These are phyloP conservation scores for Talaromyces trachyspermus DNA, from an alignment of 495 filamentous ascomycete genomes.

Conservation along the genomic window DNA sequence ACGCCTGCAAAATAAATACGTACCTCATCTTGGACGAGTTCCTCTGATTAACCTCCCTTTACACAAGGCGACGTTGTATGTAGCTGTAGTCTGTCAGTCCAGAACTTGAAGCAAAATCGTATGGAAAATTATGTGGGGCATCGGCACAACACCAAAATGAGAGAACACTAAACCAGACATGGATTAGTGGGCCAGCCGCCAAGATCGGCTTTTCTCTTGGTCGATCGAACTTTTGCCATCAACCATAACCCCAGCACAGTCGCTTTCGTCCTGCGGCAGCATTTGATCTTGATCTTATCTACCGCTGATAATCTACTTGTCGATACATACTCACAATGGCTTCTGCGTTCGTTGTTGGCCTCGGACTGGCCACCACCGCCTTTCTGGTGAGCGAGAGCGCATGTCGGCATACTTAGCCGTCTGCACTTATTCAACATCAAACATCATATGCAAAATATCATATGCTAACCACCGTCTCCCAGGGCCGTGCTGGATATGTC, in stretches of 20 bases:
- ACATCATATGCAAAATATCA: not conserved
- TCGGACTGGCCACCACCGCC: constrained; percentile 70
- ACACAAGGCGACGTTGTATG: no score
- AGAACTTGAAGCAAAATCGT: not conserved
- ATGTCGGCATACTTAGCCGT: not conserved
- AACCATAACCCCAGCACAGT: no score
- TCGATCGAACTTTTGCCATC: no score
- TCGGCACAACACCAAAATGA: no score
- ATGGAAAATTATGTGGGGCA: constrained; percentile 7
- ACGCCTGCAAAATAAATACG: not conserved
- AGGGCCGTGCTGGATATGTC: constrained; percentile 88
- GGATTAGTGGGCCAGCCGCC: not conserved
- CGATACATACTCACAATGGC: constrained; percentile 49
- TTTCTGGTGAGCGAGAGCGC: constrained; percentile 57
- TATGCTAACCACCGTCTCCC: constrained; percentile 13
- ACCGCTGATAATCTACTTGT: constrained; percentile 6
- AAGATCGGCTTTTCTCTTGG: constrained; percentile 2
- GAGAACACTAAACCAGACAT: not conserved
- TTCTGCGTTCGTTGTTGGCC: constrained; percentile 64
- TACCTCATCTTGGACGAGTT: constrained; percentile 5
- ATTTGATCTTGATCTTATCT: no score
- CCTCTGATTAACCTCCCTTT: no score
- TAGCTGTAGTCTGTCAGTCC: no score
- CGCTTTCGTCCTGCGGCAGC: no score
- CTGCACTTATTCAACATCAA: not conserved